phyloP scores from a whole-genome alignment of 441 rosid genomes.

The Syzygium malaccense region DNA sequence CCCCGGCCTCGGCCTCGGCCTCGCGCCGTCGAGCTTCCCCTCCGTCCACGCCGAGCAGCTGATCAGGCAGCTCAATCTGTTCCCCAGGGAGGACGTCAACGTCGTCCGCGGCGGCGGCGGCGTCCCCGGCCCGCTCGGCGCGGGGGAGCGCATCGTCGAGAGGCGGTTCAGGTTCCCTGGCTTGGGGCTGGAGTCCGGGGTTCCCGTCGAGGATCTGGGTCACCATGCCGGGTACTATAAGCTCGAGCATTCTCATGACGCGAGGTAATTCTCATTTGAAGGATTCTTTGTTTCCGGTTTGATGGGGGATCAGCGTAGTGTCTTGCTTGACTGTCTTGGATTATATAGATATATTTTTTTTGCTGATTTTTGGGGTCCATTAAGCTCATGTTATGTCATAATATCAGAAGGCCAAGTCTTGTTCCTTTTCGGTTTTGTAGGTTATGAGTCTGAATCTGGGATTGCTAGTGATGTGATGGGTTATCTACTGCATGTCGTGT shows the following conservation, averaged over 20 bases:
- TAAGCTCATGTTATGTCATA: neutral
- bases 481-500: neutral
- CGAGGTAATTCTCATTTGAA: slow-evolving; percentile 33
- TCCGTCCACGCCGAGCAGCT: slow-evolving; percentile 59
- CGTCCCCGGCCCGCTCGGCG: neutral
- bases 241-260: slow-evolving; percentile 65
- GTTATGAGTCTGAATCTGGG: neutral
- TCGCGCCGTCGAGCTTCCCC: slow-evolving; percentile 43
- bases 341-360: neutral
- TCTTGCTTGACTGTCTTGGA: neutral
- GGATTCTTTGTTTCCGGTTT: neutral
- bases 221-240: slow-evolving; percentile 95
- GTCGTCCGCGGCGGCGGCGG: slow-evolving; percentile 17
- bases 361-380: neutral
- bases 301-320: neutral
- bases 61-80: slow-evolving; percentile 74
- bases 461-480: neutral
- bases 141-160: slow-evolving; percentile 46
- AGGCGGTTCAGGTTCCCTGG: slow-evolving; percentile 63
- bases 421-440: neutral
- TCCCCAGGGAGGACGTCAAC: slow-evolving; percentile 69
- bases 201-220: slow-evolving; percentile 59
- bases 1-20: slow-evolving; percentile 10
- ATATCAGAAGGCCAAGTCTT: neutral
- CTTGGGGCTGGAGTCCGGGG: slow-evolving; percentile 19